Conservation (phyloP, 2,329 filamentous ascomycete genomes). For the Aspergillus carbonarius region DNA sequence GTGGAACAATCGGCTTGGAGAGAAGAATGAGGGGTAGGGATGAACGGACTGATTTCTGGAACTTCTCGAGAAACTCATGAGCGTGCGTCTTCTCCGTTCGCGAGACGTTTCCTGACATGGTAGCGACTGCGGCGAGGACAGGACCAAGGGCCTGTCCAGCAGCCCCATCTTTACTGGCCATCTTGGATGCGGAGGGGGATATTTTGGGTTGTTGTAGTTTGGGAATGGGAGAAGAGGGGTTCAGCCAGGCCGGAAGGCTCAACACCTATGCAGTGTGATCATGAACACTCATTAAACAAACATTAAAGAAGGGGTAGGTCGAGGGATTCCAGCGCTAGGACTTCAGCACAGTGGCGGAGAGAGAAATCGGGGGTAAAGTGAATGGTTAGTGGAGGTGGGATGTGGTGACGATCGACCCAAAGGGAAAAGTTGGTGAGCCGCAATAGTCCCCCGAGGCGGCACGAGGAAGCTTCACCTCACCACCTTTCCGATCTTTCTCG, state of each 20-base stretch:
- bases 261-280: conserved; percentile 22
- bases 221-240: conserved; percentile 23
- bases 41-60: conserved; percentile 90
- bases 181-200: conserved; percentile 43
- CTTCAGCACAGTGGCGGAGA: background rate
- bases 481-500: conserved; percentile 16
- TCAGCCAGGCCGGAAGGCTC: conserved; percentile 26
- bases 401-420: conserved; percentile 25
- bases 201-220: conserved; percentile 24
- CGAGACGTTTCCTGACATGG: conserved; percentile 82
- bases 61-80: conserved; percentile 86
- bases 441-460: conserved; percentile 19
- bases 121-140: conserved; percentile 82
- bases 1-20: background rate
- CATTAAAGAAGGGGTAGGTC: conserved; percentile 10
- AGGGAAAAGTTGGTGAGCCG: conserved; percentile 34
- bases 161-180: conserved; percentile 66
- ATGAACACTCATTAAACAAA: conserved; percentile 26
- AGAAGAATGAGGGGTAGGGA: conserved; percentile 19
- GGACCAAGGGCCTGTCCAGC: conserved; percentile 72
- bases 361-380: conserved; percentile 7
- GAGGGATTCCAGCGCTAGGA: conserved; percentile 4
- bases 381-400: conserved; percentile 24
- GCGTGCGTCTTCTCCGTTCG: conserved; percentile 82
- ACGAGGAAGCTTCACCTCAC: conserved; percentile 9